Conservation (phyloP, 148 eudicot species). For the Nepenthes gracilis region DNA sequence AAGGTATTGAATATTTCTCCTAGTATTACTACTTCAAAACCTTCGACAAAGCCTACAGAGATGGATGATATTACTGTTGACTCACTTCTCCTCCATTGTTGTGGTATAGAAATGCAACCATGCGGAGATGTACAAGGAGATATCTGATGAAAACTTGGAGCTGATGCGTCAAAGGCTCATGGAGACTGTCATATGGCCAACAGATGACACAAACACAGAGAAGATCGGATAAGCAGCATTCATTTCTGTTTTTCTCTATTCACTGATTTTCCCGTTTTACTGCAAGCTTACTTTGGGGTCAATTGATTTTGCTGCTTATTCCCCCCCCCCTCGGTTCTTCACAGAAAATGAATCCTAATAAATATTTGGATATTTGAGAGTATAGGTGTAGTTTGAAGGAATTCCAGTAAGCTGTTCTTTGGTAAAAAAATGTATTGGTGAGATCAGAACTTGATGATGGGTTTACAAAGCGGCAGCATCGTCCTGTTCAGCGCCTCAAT, state of each 20-base stretch:
- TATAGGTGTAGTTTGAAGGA: no score
- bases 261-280: no score
- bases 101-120: slow-evolving; percentile 61
- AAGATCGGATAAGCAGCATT: slow-evolving; percentile 17
- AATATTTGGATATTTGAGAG: no score
- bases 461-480: no score
- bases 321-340: no score
- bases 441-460: no score
- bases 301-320: no score
- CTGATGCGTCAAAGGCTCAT: slow-evolving; percentile 87
- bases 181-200: slow-evolving; percentile 79
- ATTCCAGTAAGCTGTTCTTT: no score
- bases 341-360: no score
- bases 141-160: slow-evolving; percentile 81
- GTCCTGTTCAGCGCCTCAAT: no score
- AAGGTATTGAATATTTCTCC: slow-evolving; percentile 34
- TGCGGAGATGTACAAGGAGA: slow-evolving; percentile 60
- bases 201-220: slow-evolving; percentile 71
- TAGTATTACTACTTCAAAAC: not conserved
- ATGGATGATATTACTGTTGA: not conserved
- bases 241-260: not conserved
- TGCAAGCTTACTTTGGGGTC: no score
- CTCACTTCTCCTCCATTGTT: not conserved
- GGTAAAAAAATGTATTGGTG: no score
- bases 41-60: not conserved